Percentiles rank a stretch among this genome's conserved stretches.
phyloP scores from a whole-genome alignment of 331 rosid species.

The Rhamnella rubrinervis region DNA sequence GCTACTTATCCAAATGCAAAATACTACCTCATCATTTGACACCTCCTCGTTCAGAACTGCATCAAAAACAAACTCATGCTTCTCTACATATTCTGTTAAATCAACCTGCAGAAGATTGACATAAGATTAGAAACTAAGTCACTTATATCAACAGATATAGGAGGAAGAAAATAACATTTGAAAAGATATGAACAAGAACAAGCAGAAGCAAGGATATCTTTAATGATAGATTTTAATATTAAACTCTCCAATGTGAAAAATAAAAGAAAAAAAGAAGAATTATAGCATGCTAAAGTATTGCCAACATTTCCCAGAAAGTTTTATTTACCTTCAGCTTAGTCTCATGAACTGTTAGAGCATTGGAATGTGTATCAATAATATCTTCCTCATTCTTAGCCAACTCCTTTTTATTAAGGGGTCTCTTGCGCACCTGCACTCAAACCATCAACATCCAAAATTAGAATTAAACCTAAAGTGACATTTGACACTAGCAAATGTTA shows the following conservation, averaged over 20 bases:
- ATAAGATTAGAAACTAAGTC: conserved; percentile 19
- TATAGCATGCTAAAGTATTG: background rate
- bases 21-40: conserved; percentile 83
- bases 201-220: no score
- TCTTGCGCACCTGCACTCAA: conserved; percentile 86
- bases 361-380: conserved; percentile 75
- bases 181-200: no score
- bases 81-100: conserved; percentile 88
- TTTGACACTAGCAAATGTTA: background rate
- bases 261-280: no score
- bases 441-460: conserved; percentile 12
- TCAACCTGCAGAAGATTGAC: conserved; percentile 69
- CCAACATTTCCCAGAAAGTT: background rate
- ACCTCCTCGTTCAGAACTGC: conserved; percentile 98
- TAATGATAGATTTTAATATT: no score
- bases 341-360: conserved; percentile 85
- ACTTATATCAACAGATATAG: background rate
- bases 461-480: conserved; percentile 9
- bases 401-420: conserved; percentile 95
- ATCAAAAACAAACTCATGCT: conserved; percentile 94
- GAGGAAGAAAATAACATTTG: no score
- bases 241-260: no score
- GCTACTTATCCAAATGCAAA: conserved; percentile 16
- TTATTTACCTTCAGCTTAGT: conserved; percentile 85
- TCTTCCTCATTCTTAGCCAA: conserved; percentile 95